A percentile compares a stretch with the other conserved stretches of the same genome.
Evolutionary conservation across 768 basidiomycete species (phyloP).

Genomic region (Candolleomyces eurysporus): DNA sequence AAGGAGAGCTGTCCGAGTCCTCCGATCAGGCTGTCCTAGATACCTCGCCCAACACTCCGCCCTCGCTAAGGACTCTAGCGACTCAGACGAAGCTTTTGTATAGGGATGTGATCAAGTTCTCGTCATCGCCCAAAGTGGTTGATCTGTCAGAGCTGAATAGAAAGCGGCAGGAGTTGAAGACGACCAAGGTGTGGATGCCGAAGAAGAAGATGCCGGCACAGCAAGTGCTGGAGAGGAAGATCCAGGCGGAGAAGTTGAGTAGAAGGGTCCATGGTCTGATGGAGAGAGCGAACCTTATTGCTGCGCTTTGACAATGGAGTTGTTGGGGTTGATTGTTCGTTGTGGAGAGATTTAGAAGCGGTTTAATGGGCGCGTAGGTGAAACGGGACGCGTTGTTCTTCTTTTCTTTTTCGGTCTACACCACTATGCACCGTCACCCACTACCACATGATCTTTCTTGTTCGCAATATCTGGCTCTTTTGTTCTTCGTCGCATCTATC

Average conservation of each 20-base stretch:
- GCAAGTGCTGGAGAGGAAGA: constrained; percentile 74
- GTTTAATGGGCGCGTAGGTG: too few species aligned
- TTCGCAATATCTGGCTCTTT: too few species aligned
- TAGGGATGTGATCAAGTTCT: constrained; percentile 85
- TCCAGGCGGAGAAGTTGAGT: constrained; percentile 72
- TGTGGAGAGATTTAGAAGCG: too few species aligned
- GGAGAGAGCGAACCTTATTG: constrained; percentile 53
- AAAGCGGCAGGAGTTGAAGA: constrained; percentile 46
- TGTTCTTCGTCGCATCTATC: too few species aligned
- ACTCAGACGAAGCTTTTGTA: constrained; percentile 86
- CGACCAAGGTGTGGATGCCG: constrained; percentile 66
- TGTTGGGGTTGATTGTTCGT: too few species aligned
- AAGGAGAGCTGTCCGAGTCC: constrained; percentile 29
- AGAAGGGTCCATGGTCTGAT: constrained; percentile 68
- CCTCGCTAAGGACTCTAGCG: constrained; percentile 62
- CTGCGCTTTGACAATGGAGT: not conserved
- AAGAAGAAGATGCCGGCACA: constrained; percentile 78
- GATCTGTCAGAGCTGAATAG: constrained; percentile 69
- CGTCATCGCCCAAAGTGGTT: constrained; percentile 80
- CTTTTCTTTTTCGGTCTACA: too few species aligned
- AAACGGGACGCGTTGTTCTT: too few species aligned
- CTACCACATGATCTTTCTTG: too few species aligned
- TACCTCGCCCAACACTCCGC: constrained; percentile 28
- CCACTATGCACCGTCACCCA: too few species aligned
- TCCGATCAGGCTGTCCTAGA: not conserved